Evolutionary conservation across 1,139 yeast genomes (phyloP), one percentile per base, ranked within the genome.

Genomic region (Zygoascus hellenicus): DNA sequence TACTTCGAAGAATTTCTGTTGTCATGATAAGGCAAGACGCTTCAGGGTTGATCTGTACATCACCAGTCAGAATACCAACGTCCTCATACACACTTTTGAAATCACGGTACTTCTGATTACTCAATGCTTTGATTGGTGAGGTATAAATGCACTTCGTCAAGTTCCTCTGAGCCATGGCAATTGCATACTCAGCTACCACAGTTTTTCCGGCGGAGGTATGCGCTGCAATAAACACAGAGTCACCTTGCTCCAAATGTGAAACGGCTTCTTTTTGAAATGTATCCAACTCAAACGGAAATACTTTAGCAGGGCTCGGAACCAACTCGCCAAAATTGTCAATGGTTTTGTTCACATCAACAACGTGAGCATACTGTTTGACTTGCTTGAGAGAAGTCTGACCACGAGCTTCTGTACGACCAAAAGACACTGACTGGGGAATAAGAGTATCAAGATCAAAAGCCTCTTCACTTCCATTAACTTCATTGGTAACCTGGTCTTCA

Each of bases 1-100:
- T 92, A 10, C 95, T 83, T 60, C 99, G 74, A 55, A 92, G 73
- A 69, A 92, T 89, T 66, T 92, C 99, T 0, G 99, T 92, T 1
- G 99, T 92, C 99, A 92, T 92, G 50, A 92, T 92, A 56, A 92
- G 72, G 66, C 98, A 94, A 54, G 89, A 85, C 0, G 97, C 98
- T 53, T 92, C 97, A 0, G 98, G 95, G 59, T 94, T 94, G 52
- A 94, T 90, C 55, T 92, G 96, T 26, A 94, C 97, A 71, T 92
- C 99, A 62, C 99, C 99, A 0, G 99, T 92, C 66, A 92, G 83
- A 50, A 92, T 75, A 29, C 99, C 99, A 33, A 94, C 95, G 59
- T 90, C 97, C 77, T 78, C 79, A 61, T 88, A 92, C 40, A 81
- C 83, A 58, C 81, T 90, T 62, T 80, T 83, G 66, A 83, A 85